phyloP scores from a whole-genome alignment of 805 yeast genomes.

The Wickerhamiella alocasiicola region DNA sequence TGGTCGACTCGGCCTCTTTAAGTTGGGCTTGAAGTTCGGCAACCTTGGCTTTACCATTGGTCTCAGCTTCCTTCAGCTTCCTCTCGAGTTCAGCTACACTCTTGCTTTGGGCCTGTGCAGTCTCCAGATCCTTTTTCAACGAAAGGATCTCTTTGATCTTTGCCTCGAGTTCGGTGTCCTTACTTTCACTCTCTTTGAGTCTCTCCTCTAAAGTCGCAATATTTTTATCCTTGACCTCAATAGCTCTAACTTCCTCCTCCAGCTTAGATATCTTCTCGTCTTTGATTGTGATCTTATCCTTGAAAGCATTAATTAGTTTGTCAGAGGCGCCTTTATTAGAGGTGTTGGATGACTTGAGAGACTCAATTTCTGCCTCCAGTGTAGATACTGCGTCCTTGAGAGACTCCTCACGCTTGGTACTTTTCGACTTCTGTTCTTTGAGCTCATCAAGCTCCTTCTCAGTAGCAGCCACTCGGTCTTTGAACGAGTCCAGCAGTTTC shows the following conservation, averaged over 20 bases:
- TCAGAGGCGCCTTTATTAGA: not conserved
- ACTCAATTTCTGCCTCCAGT: slow-evolving; percentile 3
- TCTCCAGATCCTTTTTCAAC: slow-evolving; percentile 2
- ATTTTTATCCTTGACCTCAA: not conserved
- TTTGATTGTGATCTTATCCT: slow-evolving; percentile 3
- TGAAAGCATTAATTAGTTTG: not conserved
- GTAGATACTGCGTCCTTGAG: not conserved
- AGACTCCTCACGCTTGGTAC: too few species aligned
- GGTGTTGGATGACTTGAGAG: not conserved
- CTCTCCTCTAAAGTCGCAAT: not conserved
- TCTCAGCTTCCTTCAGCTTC: slow-evolving; percentile 2
- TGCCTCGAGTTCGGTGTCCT: not conserved
- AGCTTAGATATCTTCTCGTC: not conserved
- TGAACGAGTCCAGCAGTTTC: not conserved
- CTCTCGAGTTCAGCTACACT: not conserved
- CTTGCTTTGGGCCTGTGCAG: not conserved
- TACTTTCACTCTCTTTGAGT: not conserved
- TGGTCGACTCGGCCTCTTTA: not conserved
- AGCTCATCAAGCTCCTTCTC: not conserved
- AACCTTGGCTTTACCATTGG: not conserved
- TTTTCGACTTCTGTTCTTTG: not conserved
- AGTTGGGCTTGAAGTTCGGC: not conserved
- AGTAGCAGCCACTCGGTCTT: not conserved
- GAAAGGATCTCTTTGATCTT: not conserved
- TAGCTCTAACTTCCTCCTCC: not conserved